phyloP scores from a whole-genome alignment of 257 asterid species.

The Fraxinus pennsylvanica region DNA sequence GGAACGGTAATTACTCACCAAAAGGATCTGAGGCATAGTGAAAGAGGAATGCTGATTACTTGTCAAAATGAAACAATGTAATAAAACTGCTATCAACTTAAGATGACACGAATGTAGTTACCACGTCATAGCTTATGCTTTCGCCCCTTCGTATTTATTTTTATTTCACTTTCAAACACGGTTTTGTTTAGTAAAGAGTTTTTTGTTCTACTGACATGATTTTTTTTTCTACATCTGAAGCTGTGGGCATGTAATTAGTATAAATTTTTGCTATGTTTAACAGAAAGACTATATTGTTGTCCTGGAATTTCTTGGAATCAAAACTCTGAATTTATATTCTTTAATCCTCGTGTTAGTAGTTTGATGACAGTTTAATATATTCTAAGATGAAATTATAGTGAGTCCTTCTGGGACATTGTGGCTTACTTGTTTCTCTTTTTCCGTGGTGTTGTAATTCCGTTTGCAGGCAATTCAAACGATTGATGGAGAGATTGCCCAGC shows the following conservation, averaged over 20 bases:
- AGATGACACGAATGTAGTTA: background rate
- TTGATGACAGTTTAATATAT: background rate
- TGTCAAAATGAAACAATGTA: background rate
- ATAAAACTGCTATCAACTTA: background rate
- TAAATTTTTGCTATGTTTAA: background rate
- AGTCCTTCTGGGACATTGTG: background rate
- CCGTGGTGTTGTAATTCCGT: constrained; percentile 11
- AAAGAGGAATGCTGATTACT: background rate
- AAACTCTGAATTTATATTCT: background rate
- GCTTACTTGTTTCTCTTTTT: background rate
- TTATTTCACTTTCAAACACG: background rate
- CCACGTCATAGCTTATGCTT: background rate
- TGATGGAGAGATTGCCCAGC: constrained; percentile 89
- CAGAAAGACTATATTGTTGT: background rate
- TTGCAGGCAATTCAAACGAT: constrained; percentile 86
- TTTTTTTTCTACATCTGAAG: background rate
- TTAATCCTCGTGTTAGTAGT: background rate
- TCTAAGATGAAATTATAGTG: background rate
- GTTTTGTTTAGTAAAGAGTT: background rate
- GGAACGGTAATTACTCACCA: background rate
- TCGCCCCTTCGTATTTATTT: background rate
- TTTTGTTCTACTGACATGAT: background rate
- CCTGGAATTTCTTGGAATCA: background rate
- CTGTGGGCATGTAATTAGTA: background rate
- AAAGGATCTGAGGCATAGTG: constrained; percentile 7